Evolutionary conservation across 345 rosid species (phyloP), one percentile per base, ranked within the genome.

Genomic region (Salix dunnii): DNA sequence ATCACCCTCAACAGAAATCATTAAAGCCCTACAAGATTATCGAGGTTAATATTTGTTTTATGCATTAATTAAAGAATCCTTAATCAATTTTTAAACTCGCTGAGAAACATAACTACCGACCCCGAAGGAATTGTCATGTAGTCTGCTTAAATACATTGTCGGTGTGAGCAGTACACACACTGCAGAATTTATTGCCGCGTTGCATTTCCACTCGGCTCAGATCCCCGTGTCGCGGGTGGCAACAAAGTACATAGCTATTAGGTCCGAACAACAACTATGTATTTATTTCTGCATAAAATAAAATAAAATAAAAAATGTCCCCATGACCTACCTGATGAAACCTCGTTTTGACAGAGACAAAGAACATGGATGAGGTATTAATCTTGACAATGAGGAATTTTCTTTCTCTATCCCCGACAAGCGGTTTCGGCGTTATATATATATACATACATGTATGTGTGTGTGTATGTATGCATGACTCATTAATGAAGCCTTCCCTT

Each of bases 321-420:
- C 43, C 8, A 72, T 72, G 72, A 55, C 76, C 75, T 77, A 67
- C 75, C 77, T 79, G 75, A 68, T 40, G 60, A 76, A 78, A 75
- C 85, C 86, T 76, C 18, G 78, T 78, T 79, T 75, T 74, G 85
- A 78, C 78, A 75, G 42, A 30, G 81, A 80, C 85, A 74, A 78
- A 72, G 90, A 82, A 84, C 88, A 76, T 78, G 88, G 88, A 69
- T 78, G 83, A 70, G 60, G 81, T 79, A 69, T 74, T 79, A 12
- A 38, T 68, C 33, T 55, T 61, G 49, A 72, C 25, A 51, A 27
- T 40, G 16, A 61, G 21, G 74, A 53, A 67, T 62, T 78, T 18
- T 66, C 21, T 79, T 30, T 67, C n/a, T 28, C 72, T 25, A 10
- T 64, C 75, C 72, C 77, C 79, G 69, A 73, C 85, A 79, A 77